phyloP scores from a whole-genome alignment of 140 eudicot species.

The Flaveria floridana region DNA sequence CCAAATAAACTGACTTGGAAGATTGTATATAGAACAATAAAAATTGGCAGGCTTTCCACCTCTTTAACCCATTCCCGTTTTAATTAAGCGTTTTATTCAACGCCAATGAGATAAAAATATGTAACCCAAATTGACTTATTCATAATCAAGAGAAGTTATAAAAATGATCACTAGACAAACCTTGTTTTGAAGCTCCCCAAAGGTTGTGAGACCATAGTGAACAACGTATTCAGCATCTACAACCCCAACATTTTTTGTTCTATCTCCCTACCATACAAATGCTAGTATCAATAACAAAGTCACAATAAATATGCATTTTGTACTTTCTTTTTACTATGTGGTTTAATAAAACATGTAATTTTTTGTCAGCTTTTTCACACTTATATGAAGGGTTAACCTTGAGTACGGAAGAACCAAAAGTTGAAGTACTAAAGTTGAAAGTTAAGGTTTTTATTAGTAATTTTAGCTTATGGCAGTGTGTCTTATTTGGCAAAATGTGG shows the following conservation, averaged over 20 bases:
- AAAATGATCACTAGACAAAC: constrained; percentile 30
- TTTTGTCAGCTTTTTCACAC: not conserved
- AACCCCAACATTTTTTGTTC: constrained; percentile 73
- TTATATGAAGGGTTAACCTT: not conserved
- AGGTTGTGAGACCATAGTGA: constrained; percentile 81
- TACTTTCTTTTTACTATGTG: not conserved
- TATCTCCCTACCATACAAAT: constrained; percentile 60
- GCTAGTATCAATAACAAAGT: constrained; percentile 16
- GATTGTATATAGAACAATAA: no score
- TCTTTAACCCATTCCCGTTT: not conserved
- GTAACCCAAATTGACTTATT: not conserved
- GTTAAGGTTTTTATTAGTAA: no score
- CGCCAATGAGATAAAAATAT: not conserved
- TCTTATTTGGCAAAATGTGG: no score
- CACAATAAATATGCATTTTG: not conserved
- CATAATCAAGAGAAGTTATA: constrained; percentile 4
- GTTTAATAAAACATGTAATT: not conserved
- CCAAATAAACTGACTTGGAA: no score
- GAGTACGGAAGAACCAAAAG: no score
- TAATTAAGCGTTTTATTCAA: not conserved
- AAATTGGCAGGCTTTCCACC: not conserved
- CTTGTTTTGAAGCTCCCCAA: constrained; percentile 61
- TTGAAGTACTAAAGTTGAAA: no score
- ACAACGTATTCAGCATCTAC: constrained; percentile 91
- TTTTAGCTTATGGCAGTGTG: no score